These are phyloP conservation scores for Agrocybe chaxingu DNA, from an alignment of 768 basidiomycete genomes.

Conservation along the genomic window DNA sequence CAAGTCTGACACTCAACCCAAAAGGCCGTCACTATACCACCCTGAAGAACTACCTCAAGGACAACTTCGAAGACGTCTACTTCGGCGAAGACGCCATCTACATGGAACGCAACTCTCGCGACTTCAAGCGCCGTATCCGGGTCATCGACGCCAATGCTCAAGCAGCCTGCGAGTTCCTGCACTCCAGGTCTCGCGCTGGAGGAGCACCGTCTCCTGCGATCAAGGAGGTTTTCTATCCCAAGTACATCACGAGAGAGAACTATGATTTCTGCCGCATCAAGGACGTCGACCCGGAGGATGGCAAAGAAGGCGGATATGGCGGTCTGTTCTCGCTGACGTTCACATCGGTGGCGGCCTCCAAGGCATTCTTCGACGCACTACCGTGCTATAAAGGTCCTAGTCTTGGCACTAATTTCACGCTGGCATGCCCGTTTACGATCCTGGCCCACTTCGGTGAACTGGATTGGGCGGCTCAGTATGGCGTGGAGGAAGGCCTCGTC, in stretches of 20 bases:
- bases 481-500: conserved; percentile 81
- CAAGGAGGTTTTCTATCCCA: conserved; percentile 89
- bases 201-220: conserved; percentile 45
- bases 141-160: conserved; percentile 82
- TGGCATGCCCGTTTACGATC: conserved; percentile 91
- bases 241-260: conserved; percentile 67
- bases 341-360: conserved; percentile 59
- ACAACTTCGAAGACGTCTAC: conserved; percentile 79
- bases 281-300: conserved; percentile 29
- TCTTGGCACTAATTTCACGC: conserved; percentile 93
- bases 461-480: conserved; percentile 87
- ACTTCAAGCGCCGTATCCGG: conserved; percentile 75
- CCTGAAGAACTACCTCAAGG: conserved; percentile 58
- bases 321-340: conserved; percentile 90
- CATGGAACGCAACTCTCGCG: conserved; percentile 97
- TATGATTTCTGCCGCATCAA: conserved; percentile 69
- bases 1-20: conserved; percentile 87
- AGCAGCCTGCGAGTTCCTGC: conserved; percentile 76
- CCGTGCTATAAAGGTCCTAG: conserved; percentile 87
- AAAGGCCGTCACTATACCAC: conserved; percentile 60
- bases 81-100: conserved; percentile 91
- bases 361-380: conserved; percentile 82
- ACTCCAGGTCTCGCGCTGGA: conserved; percentile 47
- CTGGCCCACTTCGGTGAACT: conserved; percentile 88
- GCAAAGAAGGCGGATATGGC: conserved; percentile 61